A percentile compares a stretch with the other conserved stretches of the same genome.
phyloP scores from a whole-genome alignment of 1,139 yeast genomes.

The Saccharomycopsis crataegensis region DNA sequence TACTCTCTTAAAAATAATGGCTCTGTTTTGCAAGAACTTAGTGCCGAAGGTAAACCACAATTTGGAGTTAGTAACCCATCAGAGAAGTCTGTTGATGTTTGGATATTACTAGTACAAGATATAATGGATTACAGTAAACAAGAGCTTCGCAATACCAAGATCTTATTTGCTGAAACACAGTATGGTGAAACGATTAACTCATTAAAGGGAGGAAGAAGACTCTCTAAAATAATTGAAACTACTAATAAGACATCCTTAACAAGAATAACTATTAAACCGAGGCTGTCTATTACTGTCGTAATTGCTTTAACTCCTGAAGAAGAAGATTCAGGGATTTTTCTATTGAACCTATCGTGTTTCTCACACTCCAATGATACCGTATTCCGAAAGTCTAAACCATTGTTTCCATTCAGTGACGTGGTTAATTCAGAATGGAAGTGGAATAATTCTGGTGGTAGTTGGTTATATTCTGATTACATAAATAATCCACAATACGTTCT shows the following conservation, averaged over 20 bases:
- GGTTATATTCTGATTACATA: slow-evolving; percentile 42
- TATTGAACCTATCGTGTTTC: slow-evolving; percentile 31
- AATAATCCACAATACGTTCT: slow-evolving; percentile 56
- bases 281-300: slow-evolving; percentile 27
- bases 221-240: slow-evolving; percentile 17
- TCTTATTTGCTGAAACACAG: slow-evolving; percentile 2
- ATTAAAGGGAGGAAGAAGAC: neutral
- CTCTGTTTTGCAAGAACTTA: neutral
- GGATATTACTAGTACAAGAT: slow-evolving; percentile 42
- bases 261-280: slow-evolving; percentile 25
- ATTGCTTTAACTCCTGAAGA: slow-evolving; percentile 1
- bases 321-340: slow-evolving; percentile 7
- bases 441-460: slow-evolving; percentile 49
- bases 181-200: slow-evolving; percentile 6
- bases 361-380: slow-evolving; percentile 28
- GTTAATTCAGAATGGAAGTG: slow-evolving; percentile 43
- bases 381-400: slow-evolving; percentile 30
- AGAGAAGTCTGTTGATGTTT: slow-evolving; percentile 30
- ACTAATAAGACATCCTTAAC: slow-evolving; percentile 18
- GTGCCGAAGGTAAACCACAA: slow-evolving; percentile 27
- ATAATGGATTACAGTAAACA: neutral
- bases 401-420: slow-evolving; percentile 24
- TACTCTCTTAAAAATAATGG: neutral
- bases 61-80: slow-evolving; percentile 36
- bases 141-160: neutral